phyloP scores from a whole-genome alignment of 495 filamentous ascomycete genomes.

The Tuber calosporum region DNA sequence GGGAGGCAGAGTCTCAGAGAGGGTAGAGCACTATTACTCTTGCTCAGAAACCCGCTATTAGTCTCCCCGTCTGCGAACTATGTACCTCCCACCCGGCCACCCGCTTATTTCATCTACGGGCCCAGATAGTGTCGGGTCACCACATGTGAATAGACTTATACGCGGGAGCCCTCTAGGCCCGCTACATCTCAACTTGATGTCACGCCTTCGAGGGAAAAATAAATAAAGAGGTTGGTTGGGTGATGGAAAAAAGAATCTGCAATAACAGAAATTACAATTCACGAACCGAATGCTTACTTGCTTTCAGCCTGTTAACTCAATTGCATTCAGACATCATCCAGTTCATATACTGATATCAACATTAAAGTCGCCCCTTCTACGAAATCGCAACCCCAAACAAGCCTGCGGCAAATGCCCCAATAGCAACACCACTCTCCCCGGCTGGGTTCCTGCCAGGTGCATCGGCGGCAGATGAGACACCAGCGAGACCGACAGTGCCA shows the following conservation, averaged over 20 bases:
- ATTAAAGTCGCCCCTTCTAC: not conserved
- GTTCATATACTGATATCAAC: not conserved
- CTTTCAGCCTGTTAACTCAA: not conserved
- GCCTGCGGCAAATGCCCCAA: conserved; percentile 4
- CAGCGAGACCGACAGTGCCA: not conserved
- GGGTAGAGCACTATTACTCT: not conserved
- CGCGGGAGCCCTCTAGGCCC: not conserved
- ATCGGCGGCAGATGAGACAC: not conserved
- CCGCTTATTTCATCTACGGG: not conserved
- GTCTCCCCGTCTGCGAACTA: not conserved
- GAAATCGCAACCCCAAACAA: conserved; percentile 13
- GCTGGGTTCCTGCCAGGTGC: not conserved
- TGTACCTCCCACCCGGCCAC: not conserved
- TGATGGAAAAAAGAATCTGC: not conserved
- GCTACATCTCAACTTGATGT: not conserved
- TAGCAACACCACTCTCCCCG: conserved; percentile 7
- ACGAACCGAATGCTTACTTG: not conserved
- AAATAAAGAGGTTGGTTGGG: not conserved
- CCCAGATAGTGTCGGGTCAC: not conserved
- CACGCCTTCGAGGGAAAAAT: not conserved
- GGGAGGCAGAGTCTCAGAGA: too few relatives aligned
- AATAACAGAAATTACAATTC: not conserved
- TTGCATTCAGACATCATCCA: not conserved
- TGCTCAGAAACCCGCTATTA: not conserved
- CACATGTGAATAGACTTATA: not conserved